Conservation (phyloP, 768 basidiomycete genomes). For the Melanogaster broomeanus region DNA sequence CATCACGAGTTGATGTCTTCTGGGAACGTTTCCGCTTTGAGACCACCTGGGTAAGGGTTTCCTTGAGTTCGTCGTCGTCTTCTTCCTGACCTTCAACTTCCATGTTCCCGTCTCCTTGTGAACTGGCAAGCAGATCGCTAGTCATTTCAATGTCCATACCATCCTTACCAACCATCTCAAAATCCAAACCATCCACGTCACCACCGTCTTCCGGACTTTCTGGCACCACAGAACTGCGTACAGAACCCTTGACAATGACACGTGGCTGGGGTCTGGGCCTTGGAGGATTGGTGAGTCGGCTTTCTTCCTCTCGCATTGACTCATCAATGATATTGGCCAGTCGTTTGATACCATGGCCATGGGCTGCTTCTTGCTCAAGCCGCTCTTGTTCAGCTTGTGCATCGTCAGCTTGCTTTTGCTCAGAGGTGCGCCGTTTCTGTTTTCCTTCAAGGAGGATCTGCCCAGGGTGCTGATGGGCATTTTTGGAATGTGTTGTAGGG, state of each 20-base stretch:
- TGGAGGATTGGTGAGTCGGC: background rate
- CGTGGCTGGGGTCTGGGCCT: background rate
- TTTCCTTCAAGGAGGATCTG: background rate
- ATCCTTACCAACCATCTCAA: too few species aligned
- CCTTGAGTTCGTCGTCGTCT: too few species aligned
- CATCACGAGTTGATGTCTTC: too few species aligned
- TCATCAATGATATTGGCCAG: background rate
- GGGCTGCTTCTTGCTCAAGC: background rate
- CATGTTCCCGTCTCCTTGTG: too few species aligned
- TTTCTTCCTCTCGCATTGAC: background rate
- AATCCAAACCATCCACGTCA: too few species aligned
- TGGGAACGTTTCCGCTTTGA: too few species aligned
- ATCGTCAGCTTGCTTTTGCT: constrained; percentile 3
- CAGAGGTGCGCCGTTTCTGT: background rate
- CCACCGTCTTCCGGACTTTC: too few species aligned
- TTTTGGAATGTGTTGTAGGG: background rate
- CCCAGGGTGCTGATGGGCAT: background rate
- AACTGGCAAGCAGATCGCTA: too few species aligned
- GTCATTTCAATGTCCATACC: too few species aligned
- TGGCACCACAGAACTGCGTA: too few species aligned
- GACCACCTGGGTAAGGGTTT: too few species aligned
- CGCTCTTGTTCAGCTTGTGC: background rate
- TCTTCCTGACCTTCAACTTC: too few species aligned
- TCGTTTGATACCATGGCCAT: background rate
- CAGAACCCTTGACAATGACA: background rate